A percentile compares a stretch with the other conserved stretches of the same genome.
phyloP scores from a whole-genome alignment of 495 filamentous ascomycete genomes.

The Xylaria scruposa region DNA sequence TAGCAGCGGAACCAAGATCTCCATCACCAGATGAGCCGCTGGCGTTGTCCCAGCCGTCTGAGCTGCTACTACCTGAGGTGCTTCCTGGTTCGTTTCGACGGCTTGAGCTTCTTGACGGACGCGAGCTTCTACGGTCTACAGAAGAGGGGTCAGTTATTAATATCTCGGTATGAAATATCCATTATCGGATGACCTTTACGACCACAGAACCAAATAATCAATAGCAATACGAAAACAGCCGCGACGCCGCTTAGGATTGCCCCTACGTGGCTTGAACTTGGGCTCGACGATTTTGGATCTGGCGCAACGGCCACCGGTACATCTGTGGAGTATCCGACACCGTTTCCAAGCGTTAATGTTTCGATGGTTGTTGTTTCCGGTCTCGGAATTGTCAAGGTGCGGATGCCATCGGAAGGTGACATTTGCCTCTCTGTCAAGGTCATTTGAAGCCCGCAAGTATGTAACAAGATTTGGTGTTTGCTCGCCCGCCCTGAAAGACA shows the following conservation, averaged over 20 bases:
- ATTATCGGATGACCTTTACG: conserved; percentile 3
- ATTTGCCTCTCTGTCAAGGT: background rate
- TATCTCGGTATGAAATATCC: background rate
- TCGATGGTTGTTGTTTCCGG: conserved; percentile 19
- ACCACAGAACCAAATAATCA: conserved; percentile 28
- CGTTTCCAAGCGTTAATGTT: conserved; percentile 22
- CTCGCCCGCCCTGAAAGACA: background rate
- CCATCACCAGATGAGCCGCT: conserved; percentile 13
- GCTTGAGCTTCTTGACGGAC: conserved; percentile 14
- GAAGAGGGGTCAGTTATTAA: background rate
- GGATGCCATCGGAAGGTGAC: conserved; percentile 5
- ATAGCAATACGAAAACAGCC: conserved; percentile 18
- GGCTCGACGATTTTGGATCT: conserved; percentile 11
- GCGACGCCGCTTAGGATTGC: conserved; percentile 30
- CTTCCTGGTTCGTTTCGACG: background rate
- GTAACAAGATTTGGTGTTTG: background rate
- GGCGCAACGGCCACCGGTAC: conserved; percentile 1
- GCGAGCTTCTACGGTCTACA: conserved; percentile 2
- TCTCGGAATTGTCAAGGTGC: conserved; percentile 23
- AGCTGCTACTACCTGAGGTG: conserved; percentile 1
- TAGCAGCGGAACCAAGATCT: background rate
- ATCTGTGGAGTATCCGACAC: conserved; percentile 2
- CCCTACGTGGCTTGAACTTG: conserved; percentile 24
- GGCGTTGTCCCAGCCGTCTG: background rate
- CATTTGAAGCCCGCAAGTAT: background rate